A percentile compares a stretch with the other conserved stretches of the same genome.
Evolutionary conservation across 768 basidiomycete genomes (phyloP).

Genomic region (Lactifluus piperatus): DNA sequence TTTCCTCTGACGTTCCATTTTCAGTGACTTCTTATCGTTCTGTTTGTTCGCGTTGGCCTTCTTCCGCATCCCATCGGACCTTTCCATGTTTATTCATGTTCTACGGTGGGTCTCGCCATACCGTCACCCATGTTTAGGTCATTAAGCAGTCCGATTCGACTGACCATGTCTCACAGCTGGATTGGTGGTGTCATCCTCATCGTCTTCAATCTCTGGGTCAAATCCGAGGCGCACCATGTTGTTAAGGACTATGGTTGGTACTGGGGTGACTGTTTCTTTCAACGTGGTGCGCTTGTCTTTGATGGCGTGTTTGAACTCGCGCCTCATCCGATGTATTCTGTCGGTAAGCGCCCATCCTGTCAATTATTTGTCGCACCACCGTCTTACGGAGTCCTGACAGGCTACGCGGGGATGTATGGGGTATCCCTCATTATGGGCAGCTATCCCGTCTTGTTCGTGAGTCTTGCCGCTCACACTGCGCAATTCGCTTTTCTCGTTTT

Average conservation of each 20-base stretch:
- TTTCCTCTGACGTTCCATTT: constrained; percentile 5
- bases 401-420: constrained; percentile 97
- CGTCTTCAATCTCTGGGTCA: constrained; percentile 96
- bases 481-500: constrained; percentile 94
- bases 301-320: constrained; percentile 96
- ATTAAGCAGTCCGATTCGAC: background rate
- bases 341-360: constrained; percentile 35
- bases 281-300: constrained; percentile 88
- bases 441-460: constrained; percentile 86
- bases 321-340: constrained; percentile 94
- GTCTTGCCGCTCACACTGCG: constrained; percentile 88
- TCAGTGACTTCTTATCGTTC: constrained; percentile 89
- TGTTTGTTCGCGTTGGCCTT: constrained; percentile 93
- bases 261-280: constrained; percentile 91
- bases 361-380: background rate
- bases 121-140: background rate
- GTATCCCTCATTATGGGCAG: constrained; percentile 85
- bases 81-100: constrained; percentile 65
- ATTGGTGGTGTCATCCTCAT: constrained; percentile 77
- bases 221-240: constrained; percentile 93
- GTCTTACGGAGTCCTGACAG: constrained; percentile 29
- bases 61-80: constrained; percentile 74
- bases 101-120: constrained; percentile 47
- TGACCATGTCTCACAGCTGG: constrained; percentile 49
- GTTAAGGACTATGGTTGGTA: constrained; percentile 99